Evolutionary conservation across 768 basidiomycete species (phyloP).

Genomic region (Lactarius vividus): DNA sequence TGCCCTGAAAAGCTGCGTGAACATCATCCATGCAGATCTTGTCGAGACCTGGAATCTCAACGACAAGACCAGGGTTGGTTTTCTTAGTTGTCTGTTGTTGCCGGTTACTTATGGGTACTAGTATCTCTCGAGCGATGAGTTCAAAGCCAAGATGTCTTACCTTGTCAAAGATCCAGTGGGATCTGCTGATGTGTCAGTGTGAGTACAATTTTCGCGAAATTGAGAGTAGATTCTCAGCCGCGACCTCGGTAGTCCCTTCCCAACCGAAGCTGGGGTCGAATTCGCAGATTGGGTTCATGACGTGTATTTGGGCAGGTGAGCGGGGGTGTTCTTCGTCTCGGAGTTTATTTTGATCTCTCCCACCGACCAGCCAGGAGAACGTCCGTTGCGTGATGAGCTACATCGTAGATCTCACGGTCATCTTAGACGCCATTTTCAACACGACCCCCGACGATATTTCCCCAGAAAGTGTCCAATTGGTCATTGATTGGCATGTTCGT

Average conservation of each 20-base stretch:
- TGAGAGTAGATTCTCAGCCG: not conserved
- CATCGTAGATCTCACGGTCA: conserved; percentile 11
- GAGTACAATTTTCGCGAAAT: not conserved
- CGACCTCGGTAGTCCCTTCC: not conserved
- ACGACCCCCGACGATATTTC: too few species aligned
- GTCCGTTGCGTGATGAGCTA: conserved; percentile 11
- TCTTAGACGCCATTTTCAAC: not conserved
- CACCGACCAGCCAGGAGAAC: not conserved
- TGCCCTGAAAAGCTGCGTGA: conserved; percentile 2
- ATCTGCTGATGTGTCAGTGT: not conserved
- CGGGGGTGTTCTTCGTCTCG: too few species aligned
- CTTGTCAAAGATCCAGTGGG: conserved; percentile 4
- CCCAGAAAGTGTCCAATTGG: too few species aligned
- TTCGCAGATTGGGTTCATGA: not conserved
- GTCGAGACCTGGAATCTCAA: conserved; percentile 12
- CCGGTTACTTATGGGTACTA: not conserved
- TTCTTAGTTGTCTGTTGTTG: not conserved
- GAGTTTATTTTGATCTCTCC: not conserved
- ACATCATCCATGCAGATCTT: conserved; percentile 9
- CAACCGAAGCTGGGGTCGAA: not conserved
- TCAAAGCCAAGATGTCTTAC: conserved; percentile 12
- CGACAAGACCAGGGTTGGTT: not conserved
- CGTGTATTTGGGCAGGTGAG: conserved; percentile 2
- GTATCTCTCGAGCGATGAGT: conserved; percentile 1
- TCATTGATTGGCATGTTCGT: too few species aligned